These are phyloP conservation scores for Tillandsia leiboldiana DNA, from an alignment of 176 grass and related monocot genomes.

Conservation along the genomic window DNA sequence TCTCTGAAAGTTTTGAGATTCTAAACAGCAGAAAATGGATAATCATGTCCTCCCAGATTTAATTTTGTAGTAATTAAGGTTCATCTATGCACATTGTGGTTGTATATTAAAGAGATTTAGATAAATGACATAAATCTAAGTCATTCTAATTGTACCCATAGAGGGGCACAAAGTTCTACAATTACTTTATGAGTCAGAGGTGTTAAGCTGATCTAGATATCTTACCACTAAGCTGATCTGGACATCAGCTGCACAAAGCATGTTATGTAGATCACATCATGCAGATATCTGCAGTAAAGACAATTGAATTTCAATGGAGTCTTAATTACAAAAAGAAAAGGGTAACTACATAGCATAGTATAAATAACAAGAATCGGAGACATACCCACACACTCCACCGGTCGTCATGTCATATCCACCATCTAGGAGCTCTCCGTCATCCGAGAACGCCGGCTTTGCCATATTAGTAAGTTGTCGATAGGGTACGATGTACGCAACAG, in stretches of 20 bases:
- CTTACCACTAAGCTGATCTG: conserved; percentile 83
- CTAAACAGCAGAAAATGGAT: too few relatives aligned
- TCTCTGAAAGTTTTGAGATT: too few relatives aligned
- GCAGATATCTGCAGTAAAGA: conserved; percentile 54
- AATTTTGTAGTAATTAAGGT: background rate
- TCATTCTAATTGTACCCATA: background rate
- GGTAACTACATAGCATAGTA: background rate
- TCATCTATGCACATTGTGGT: background rate
- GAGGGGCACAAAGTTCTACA: background rate
- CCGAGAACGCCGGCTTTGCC: conserved; percentile 57
- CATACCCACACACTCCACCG: conserved; percentile 77
- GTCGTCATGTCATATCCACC: conserved; percentile 73
- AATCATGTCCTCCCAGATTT: background rate
- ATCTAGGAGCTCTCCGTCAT: conserved; percentile 59
- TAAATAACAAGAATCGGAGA: background rate
- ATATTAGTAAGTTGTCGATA: conserved; percentile 90
- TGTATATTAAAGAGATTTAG: background rate
- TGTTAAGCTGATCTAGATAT: background rate
- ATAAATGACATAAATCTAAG: background rate
- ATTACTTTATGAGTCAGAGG: background rate
- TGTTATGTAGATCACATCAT: conserved; percentile 95
- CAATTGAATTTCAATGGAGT: background rate
- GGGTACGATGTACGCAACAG: conserved; percentile 54
- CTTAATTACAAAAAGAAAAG: conserved; percentile 6
- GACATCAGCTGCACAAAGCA: conserved; percentile 79